Conservation (phyloP, 495 filamentous ascomycete genomes). For the Lindgomyces ingoldianus region DNA sequence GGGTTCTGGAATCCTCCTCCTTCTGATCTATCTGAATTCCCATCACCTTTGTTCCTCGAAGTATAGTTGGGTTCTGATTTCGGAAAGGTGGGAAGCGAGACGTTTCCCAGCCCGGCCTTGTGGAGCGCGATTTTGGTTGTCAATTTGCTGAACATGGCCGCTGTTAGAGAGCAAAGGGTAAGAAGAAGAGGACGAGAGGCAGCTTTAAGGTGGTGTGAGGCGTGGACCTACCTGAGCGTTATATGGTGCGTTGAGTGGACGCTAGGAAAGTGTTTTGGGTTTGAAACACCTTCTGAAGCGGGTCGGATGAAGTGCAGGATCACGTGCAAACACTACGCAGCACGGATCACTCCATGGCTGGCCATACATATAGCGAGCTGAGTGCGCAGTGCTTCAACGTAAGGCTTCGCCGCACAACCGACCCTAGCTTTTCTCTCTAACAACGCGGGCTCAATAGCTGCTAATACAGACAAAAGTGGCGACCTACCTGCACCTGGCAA, state of each 20-base stretch:
- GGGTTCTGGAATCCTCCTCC: constrained; percentile 20
- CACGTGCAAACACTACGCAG: neutral
- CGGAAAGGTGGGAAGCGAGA: constrained; percentile 25
- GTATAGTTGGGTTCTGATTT: constrained; percentile 8
- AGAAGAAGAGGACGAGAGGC: neutral
- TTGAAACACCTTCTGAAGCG: neutral
- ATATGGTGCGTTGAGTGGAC: neutral
- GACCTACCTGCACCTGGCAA: too few relatives aligned
- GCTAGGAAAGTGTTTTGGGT: neutral
- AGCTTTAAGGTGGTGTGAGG: too few relatives aligned
- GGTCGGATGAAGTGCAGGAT: neutral
- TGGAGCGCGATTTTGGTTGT: constrained; percentile 29
- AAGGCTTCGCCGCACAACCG: too few relatives aligned
- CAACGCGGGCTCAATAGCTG: too few relatives aligned
- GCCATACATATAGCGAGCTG: too few relatives aligned
- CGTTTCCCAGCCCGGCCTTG: constrained; percentile 24
- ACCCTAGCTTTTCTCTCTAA: too few relatives aligned
- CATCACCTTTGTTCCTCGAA: neutral
- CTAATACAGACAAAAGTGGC: too few relatives aligned
- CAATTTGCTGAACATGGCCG: constrained; percentile 28
- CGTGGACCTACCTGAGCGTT: neutral
- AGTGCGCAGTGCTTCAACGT: too few relatives aligned
- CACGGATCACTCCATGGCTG: too few relatives aligned
- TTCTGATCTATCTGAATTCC: neutral
- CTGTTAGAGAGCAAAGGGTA: neutral